Base-by-base conservation (phyloP, 192 early-diverging fungal genomes). In the Coemansia pectinata region DNA sequence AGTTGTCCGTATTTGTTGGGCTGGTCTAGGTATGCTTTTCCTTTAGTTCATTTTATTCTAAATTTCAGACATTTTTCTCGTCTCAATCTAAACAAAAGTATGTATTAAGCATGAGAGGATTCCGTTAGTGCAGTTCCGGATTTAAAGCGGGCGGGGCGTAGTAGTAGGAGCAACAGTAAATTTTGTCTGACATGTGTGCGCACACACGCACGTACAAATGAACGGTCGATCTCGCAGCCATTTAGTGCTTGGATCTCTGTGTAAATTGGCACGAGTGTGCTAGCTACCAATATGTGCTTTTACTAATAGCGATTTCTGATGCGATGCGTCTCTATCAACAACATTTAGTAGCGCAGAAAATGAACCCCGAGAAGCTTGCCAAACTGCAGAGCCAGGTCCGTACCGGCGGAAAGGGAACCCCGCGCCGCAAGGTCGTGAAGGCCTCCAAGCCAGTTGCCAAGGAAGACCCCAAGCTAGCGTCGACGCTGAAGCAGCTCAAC, bases 391-490 rank as follows among this genome's bases (percentile, higher is more conserved):
- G 89, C 69, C 85, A 89, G 78, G 92, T 91, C 86, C 93, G 94
- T 70, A 94, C 93, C 74, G 94, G 96, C 73, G 87, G 88, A 66
- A 87, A 87, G 90, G 97, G 98, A 78, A 94, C 98, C 44, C 96
- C 98, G 67, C 91, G 98, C 69, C 92, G 98, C 86, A 97, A 97
- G 88, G 93, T 94, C 87, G 88, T 88, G 80, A 72, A 78, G 50
- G 47, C 85, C 67, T 73, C 81, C 67, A 71, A 67, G 70, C 34
- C 86, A 48, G 71, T 85, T 52, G 88, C 85, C 39, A 86, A 89
- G 81, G 95, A 99, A 79, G 96, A 97, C 87, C 95, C 94, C 77
- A 98, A 97, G 92, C 91, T 98, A 55, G 87, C 91, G 73, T 85
- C 90, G 63, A 88, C 92, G 63, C 87, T 98, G 66, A 95, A 93